These are phyloP conservation scores for Henckelia pumila DNA, from an alignment of 257 asterid genomes.

Conservation along the genomic window DNA sequence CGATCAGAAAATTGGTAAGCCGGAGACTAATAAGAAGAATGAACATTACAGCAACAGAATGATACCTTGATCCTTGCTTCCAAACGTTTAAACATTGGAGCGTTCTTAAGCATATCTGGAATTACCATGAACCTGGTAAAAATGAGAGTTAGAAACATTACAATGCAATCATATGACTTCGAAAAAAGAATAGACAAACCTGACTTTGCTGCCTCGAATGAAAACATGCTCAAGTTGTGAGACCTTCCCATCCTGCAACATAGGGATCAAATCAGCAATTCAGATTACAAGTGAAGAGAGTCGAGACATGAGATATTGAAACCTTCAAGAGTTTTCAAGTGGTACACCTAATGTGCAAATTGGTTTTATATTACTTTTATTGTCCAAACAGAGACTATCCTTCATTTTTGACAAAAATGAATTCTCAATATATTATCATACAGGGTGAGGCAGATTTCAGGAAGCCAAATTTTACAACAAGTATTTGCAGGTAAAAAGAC, in stretches of 20 bases:
- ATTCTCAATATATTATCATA: background rate
- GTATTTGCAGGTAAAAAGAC: background rate
- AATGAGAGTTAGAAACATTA: constrained; percentile 7
- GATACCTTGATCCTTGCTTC: constrained; percentile 94
- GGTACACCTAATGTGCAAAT: background rate
- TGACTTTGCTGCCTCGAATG: constrained; percentile 97
- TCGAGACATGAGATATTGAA: background rate
- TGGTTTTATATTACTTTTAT: background rate
- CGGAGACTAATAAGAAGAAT: constrained; percentile 2
- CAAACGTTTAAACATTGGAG: constrained; percentile 96
- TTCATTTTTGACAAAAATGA: background rate
- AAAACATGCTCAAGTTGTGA: constrained; percentile 96
- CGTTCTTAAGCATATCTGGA: constrained; percentile 98
- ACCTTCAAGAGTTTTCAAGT: background rate
- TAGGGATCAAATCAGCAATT: constrained; percentile 1
- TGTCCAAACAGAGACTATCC: background rate
- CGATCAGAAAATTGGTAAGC: constrained; percentile 24
- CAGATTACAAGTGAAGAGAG: background rate
- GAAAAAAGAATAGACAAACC: constrained; percentile 35
- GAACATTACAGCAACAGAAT: constrained; percentile 8
- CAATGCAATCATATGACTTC: constrained; percentile 11
- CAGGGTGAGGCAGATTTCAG: background rate
- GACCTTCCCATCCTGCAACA: constrained; percentile 82
- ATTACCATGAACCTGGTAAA: constrained; percentile 87
- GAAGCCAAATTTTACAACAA: background rate